Percentiles rank a stretch among this genome's conserved stretches.
Evolutionary conservation across 305 asterid genomes (phyloP).

Genomic region (Rubia balearica): DNA sequence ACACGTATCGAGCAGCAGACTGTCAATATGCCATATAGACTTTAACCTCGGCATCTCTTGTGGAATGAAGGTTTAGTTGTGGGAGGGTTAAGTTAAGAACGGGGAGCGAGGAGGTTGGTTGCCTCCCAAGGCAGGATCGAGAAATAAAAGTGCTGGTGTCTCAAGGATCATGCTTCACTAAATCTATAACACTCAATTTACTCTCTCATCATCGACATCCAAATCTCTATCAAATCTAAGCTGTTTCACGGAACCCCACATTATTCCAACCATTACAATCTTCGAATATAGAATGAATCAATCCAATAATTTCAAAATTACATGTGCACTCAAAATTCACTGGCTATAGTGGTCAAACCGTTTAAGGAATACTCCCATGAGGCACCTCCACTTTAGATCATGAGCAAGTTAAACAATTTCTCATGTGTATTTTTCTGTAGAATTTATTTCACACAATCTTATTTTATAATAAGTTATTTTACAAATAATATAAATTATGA

Average conservation of each 20-base stretch:
- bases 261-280: background rate
- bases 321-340: slow-evolving; percentile 11
- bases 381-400: background rate
- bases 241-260: slow-evolving; percentile 24
- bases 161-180: slow-evolving; percentile 39
- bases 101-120: slow-evolving; percentile 20
- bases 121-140: slow-evolving; percentile 37
- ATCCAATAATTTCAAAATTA: background rate
- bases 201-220: slow-evolving; percentile 31
- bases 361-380: slow-evolving; percentile 5
- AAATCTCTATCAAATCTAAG: slow-evolving; percentile 39
- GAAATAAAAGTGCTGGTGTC: slow-evolving; percentile 27
- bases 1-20: too few species aligned
- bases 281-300: slow-evolving; percentile 3
- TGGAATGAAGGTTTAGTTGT: too few species aligned
- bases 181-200: slow-evolving; percentile 32
- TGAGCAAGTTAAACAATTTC: background rate
- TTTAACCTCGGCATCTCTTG: too few species aligned
- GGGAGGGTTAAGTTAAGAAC: too few species aligned
- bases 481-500: too few species aligned
- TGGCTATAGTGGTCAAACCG: slow-evolving; percentile 35
- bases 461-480: too few species aligned
- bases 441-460: background rate
- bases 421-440: background rate
- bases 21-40: too few species aligned